A percentile compares a stretch with the other conserved stretches of the same genome.
Evolutionary conservation across 345 rosid genomes (phyloP).

Genomic region (Camelina laxa): DNA sequence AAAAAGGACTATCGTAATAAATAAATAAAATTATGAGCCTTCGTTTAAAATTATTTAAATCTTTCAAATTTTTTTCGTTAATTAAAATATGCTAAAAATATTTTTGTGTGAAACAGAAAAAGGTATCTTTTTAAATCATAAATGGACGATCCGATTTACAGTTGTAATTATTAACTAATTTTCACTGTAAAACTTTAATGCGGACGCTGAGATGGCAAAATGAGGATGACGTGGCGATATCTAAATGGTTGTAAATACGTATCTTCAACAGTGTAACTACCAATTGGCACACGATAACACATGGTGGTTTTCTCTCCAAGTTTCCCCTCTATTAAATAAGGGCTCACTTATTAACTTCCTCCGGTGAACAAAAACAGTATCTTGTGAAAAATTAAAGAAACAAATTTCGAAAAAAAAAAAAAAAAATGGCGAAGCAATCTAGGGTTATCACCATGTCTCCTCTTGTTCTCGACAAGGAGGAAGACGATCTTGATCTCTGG

Average conservation of each 20-base stretch:
- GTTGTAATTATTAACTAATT: neutral
- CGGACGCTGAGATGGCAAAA: conserved; percentile 28
- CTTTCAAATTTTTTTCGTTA: too few species aligned
- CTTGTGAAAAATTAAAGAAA: neutral
- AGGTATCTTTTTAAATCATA: neutral
- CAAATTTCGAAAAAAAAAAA: neutral
- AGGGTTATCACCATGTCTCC: conserved; percentile 43
- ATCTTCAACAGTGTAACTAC: conserved; percentile 19
- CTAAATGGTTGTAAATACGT: conserved; percentile 33
- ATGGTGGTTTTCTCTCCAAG: conserved; percentile 24
- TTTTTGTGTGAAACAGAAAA: too few species aligned
- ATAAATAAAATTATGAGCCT: too few species aligned
- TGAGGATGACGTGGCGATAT: conserved; percentile 8
- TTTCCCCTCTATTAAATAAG: conserved; percentile 18
- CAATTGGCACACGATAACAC: conserved; percentile 26
- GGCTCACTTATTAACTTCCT: conserved; percentile 16
- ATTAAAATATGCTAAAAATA: too few species aligned
- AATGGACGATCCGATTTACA: conserved; percentile 20
- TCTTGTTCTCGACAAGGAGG: conserved; percentile 28
- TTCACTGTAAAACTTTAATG: neutral
- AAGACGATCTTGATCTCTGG: conserved; percentile 45
- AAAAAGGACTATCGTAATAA: too few species aligned
- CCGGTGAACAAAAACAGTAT: conserved; percentile 15
- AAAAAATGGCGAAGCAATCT: conserved; percentile 35
- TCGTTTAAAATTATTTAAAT: too few species aligned